phyloP scores from a whole-genome alignment of 352 stramenopile genomes.

The Globisporangium cederbergense region DNA sequence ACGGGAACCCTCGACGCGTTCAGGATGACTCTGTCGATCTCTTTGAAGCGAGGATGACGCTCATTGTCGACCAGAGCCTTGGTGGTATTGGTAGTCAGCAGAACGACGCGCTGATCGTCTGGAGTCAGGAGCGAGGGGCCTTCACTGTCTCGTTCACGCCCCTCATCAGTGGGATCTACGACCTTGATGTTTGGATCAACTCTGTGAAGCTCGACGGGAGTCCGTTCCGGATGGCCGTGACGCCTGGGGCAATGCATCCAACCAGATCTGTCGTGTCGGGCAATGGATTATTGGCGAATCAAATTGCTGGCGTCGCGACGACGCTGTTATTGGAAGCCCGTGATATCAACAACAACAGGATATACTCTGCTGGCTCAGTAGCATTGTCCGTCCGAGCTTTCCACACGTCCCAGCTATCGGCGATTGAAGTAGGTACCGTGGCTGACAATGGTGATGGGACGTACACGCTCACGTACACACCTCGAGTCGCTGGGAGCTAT shows the following conservation, averaged over 20 bases:
- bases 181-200: slow-evolving; percentile 45
- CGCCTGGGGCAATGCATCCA: slow-evolving; percentile 37
- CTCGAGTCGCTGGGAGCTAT: slow-evolving; percentile 40
- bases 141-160: slow-evolving; percentile 30
- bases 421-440: slow-evolving; percentile 29
- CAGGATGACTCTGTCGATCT: slow-evolving; percentile 22
- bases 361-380: slow-evolving; percentile 30
- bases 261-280: slow-evolving; percentile 44
- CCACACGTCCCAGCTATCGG: slow-evolving; percentile 21
- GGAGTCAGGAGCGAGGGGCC: slow-evolving; percentile 16
- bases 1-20: slow-evolving; percentile 36
- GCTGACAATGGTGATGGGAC: slow-evolving; percentile 51
- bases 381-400: slow-evolving; percentile 37
- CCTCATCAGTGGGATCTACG: slow-evolving; percentile 52
- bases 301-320: slow-evolving; percentile 38
- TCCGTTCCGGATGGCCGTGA: slow-evolving; percentile 40
- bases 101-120: slow-evolving; percentile 32
- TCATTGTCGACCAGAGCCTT: slow-evolving; percentile 43
- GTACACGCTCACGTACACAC: slow-evolving; percentile 45
- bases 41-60: slow-evolving; percentile 34
- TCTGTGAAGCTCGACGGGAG: slow-evolving; percentile 30
- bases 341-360: slow-evolving; percentile 58
- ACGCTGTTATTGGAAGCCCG: slow-evolving; percentile 41
- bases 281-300: slow-evolving; percentile 35
- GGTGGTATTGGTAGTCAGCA: slow-evolving; percentile 41